Conservation (phyloP, 805 yeast species). For the Priceomyces haplophilus region DNA sequence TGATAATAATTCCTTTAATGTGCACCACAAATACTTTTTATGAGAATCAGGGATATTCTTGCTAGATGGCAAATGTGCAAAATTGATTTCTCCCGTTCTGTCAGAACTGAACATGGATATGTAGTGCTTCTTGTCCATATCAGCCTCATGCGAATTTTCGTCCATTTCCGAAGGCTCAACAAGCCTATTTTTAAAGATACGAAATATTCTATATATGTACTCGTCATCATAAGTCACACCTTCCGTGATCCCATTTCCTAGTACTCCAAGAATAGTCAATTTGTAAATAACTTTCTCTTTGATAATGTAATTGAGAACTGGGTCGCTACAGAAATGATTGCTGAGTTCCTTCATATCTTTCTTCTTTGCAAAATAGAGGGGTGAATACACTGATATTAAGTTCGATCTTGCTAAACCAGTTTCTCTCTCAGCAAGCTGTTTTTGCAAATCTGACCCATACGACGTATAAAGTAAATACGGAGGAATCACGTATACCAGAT, state of each 20-base stretch:
- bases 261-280: slow-evolving; percentile 32
- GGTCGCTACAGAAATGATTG: slow-evolving; percentile 28
- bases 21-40: slow-evolving; percentile 17
- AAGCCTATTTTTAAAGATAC: slow-evolving; percentile 29
- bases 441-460: slow-evolving; percentile 31
- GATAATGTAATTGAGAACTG: slow-evolving; percentile 28
- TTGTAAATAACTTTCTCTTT: slow-evolving; percentile 32
- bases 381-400: slow-evolving; percentile 24
- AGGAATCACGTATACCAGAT: slow-evolving; percentile 34
- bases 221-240: slow-evolving; percentile 20
- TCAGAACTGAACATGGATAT: slow-evolving; percentile 9
- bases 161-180: slow-evolving; percentile 13
- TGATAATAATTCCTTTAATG: slow-evolving; percentile 24
- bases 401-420: slow-evolving; percentile 25
- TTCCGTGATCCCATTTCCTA: slow-evolving; percentile 33
- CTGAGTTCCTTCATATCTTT: slow-evolving; percentile 5
- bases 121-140: slow-evolving; percentile 1
- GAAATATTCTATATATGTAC: slow-evolving; percentile 29
- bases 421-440: slow-evolving; percentile 20
- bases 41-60: slow-evolving; percentile 17
- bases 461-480: slow-evolving; percentile 41
- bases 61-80: slow-evolving; percentile 4
- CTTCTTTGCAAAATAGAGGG: slow-evolving; percentile 20
- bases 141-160: slow-evolving; percentile 2
- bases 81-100: slow-evolving; percentile 18